Evolutionary conservation across 257 asterid genomes (phyloP), one percentile per base, ranked within the genome.

Genomic region (Fraxinus pennsylvanica): DNA sequence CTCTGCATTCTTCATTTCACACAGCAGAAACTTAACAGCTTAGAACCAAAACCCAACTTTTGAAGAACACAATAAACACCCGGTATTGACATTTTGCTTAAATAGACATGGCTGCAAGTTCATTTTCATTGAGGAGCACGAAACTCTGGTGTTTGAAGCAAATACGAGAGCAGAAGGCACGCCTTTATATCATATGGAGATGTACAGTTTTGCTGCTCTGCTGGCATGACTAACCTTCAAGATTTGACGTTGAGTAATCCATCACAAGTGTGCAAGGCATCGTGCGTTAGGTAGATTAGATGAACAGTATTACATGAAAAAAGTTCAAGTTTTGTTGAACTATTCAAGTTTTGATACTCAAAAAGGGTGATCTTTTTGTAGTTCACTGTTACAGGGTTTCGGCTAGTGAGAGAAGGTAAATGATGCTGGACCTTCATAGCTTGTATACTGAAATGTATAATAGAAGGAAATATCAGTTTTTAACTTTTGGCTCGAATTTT

Each of bases 71-170:
- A 54, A 59, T 35, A 76, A 74, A 78, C 59, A 83, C n/a, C 1
- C 76, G 35, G 30, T 0, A 63, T 30, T 41, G 14, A 9, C 33
- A 61, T 7, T 63, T 33, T 25, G 45, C 41, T 39, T 39, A 39
- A 9, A 32, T 9, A 30, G 36, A 79, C 1, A 85, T 88, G 95
- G 92, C 92, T 21, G 59, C 86, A 29, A 79, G 68, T 82, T 69
- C 89, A 2, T 68, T 79, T 72, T 84, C 79, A 25, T 77, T 80
- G 4, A 87, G 86, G 68, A 80, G 92, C 76, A 85, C 92, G 29
- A 92, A 87, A 67, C 84, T 88, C 43, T 65, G 91, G 61, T 80
- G 94, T 68, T 86, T 96, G 21, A 92, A 94, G 91, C 97, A 91
- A 69, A 81, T 92, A 9, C 74, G 96, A 30, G 91, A 89, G 75